phyloP scores from a whole-genome alignment of 2,329 filamentous ascomycete species.

The Fusarium pininemorale region DNA sequence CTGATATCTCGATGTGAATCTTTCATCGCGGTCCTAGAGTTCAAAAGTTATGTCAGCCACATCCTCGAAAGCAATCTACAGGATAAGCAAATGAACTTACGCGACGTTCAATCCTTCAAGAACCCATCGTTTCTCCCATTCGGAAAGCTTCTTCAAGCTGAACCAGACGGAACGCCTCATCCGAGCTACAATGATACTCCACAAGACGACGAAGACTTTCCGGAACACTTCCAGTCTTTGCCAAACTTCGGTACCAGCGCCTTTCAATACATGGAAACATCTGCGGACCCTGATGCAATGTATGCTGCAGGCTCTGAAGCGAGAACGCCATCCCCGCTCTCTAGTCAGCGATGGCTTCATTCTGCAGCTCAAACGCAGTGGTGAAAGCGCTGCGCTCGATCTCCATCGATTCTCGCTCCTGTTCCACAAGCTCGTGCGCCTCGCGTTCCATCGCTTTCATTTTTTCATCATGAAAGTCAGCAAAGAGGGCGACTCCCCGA shows the following conservation, averaged over 20 bases:
- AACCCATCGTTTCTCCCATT: background rate
- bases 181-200: background rate
- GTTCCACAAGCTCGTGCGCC: fast-evolving
- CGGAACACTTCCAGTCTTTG: background rate
- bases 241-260: background rate
- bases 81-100: background rate
- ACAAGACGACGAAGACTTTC: background rate
- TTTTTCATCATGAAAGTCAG: background rate
- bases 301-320: background rate
- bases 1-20: background rate
- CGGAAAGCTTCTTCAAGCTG: background rate
- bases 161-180: background rate
- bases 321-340: background rate
- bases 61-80: fast-evolving
- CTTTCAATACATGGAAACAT: background rate
- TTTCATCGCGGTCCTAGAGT: background rate
- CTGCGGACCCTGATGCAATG: background rate
- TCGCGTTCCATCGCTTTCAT: background rate
- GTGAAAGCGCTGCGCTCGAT: background rate
- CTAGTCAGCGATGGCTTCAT: background rate
- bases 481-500: background rate
- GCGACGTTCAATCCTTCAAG: too few species aligned
- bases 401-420: background rate
- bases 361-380: background rate
- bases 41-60: background rate